Evolutionary conservation across 2,329 filamentous ascomycete genomes (phyloP).

Genomic region (Arthrocladium fulminans): DNA sequence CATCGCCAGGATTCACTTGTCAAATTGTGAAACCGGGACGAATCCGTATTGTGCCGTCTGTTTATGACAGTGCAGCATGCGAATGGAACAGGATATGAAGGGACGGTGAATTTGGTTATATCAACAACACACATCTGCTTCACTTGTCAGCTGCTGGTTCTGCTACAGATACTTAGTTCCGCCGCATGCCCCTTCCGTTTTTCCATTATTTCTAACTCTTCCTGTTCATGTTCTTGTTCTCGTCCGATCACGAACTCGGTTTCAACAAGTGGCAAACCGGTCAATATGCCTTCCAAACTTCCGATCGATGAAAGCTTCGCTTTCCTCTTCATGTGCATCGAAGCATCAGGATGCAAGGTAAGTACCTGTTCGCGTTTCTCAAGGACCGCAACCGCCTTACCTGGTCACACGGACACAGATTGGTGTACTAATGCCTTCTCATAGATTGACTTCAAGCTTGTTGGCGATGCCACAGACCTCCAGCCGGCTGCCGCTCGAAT

Average conservation of each 20-base stretch:
- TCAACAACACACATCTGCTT: background rate
- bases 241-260: background rate
- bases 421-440: too few species aligned
- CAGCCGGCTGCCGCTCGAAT: constrained; percentile 33
- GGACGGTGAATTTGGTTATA: background rate
- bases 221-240: background rate
- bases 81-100: background rate
- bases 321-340: constrained; percentile 37
- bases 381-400: too few species aligned
- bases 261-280: background rate
- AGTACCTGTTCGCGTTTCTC: constrained; percentile 15
- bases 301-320: constrained; percentile 32
- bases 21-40: background rate
- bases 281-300: constrained; percentile 31
- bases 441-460: constrained; percentile 34
- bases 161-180: background rate
- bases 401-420: background rate
- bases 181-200: too few species aligned
- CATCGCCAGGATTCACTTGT: background rate
- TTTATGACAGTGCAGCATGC: background rate
- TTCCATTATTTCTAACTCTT: background rate
- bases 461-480: constrained; percentile 28
- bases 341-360: constrained; percentile 33
- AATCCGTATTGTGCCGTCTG: background rate
- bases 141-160: background rate